phyloP scores from a whole-genome alignment of 108 stramenopile species.

The Fragilaria radians region DNA sequence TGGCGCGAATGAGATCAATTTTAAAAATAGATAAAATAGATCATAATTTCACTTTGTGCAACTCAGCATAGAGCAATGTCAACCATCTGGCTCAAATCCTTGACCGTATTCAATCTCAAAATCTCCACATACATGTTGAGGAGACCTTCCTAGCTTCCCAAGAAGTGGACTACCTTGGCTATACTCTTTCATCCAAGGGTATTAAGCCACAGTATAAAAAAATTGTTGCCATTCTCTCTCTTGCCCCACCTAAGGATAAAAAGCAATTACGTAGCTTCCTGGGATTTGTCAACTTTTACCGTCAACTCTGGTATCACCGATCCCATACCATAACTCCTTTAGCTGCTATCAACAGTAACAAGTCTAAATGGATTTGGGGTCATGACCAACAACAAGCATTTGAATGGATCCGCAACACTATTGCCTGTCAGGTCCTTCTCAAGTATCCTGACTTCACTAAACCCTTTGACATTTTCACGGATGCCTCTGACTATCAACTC shows the following conservation, averaged over 20 bases:
- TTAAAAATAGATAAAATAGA: no score
- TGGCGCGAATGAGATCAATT: no score
- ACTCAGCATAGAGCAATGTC: no score
- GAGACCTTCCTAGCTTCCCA: neutral
- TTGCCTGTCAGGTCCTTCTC: constrained; percentile 10
- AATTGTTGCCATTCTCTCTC: constrained; percentile 24
- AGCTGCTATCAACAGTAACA: constrained; percentile 6
- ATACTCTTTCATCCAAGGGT: no score
- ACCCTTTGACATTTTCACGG: constrained; percentile 34
- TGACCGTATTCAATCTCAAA: neutral
- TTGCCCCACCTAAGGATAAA: constrained; percentile 14
- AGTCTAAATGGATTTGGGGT: constrained; percentile 1
- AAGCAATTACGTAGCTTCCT: constrained; percentile 32
- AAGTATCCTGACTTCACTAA: no score
- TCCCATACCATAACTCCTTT: constrained; percentile 26
- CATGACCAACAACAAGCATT: constrained; percentile 17
- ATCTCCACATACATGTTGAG: neutral
- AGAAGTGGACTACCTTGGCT: no score
- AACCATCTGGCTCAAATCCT: neutral
- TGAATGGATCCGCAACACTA: neutral
- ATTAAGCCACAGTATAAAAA: constrained; percentile 31
- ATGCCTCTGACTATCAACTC: constrained; percentile 31
- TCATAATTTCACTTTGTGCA: no score
- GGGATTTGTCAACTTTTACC: constrained; percentile 40
- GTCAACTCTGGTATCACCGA: constrained; percentile 24